A percentile compares a stretch with the other conserved stretches of the same genome.
These are phyloP conservation scores for Claviceps maximensis DNA, from an alignment of 2,329 filamentous ascomycete species.

Conservation along the genomic window DNA sequence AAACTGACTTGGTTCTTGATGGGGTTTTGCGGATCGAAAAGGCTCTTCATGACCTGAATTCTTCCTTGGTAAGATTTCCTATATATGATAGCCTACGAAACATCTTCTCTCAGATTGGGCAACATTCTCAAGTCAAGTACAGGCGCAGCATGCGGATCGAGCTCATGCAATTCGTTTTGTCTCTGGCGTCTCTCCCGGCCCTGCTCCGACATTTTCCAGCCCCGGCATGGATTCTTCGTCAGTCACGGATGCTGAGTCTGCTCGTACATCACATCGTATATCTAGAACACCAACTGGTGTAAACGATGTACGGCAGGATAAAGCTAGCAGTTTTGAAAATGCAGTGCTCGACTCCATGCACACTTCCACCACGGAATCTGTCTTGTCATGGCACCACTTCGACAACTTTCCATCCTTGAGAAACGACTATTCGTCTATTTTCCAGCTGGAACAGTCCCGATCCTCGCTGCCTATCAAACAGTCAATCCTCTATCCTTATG, in stretches of 20 bases:
- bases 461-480: constrained; percentile 20
- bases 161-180: constrained; percentile 9
- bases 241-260: constrained; percentile 2
- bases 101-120: not conserved
- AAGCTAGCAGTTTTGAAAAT: constrained; percentile 24
- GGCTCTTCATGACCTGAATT: constrained; percentile 30
- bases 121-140: not conserved
- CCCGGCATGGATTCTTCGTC: constrained; percentile 3
- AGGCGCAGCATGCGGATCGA: constrained; percentile 4
- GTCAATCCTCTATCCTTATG: constrained; percentile 27
- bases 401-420: constrained; percentile 29
- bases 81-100: not conserved
- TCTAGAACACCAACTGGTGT: constrained; percentile 13
- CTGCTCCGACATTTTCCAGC: not conserved
- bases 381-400: constrained; percentile 39
- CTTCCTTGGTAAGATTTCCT: constrained; percentile 24
- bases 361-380: constrained; percentile 35
- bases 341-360: constrained; percentile 36
- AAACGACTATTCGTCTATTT: constrained; percentile 30
- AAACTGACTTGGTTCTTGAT: constrained; percentile 38
- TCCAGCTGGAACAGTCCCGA: constrained; percentile 32
- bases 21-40: constrained; percentile 34
- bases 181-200: not conserved
- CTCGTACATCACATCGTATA: constrained; percentile 12
- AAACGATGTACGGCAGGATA: constrained; percentile 8